phyloP scores from a whole-genome alignment of 1,139 yeast genomes.

The Geotrichum bryndzae region DNA sequence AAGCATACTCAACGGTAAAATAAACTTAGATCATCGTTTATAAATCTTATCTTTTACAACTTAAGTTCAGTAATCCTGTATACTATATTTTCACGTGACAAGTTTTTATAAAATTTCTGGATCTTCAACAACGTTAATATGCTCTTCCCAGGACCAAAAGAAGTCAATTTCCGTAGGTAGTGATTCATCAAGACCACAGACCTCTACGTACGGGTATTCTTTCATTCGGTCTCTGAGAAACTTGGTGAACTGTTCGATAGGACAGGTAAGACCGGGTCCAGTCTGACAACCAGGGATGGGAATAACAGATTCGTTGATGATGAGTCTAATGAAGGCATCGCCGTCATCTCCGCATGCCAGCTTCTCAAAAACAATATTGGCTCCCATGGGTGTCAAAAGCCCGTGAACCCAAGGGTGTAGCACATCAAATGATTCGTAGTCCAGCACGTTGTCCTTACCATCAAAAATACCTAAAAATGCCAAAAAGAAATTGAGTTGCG shows the following conservation, averaged over 20 bases:
- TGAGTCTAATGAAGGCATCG: constrained; percentile 40
- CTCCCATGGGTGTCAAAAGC: constrained; percentile 53
- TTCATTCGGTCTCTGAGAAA: not conserved
- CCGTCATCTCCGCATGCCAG: constrained; percentile 35
- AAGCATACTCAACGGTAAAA: no score
- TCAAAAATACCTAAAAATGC: constrained; percentile 44
- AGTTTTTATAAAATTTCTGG: constrained; percentile 5
- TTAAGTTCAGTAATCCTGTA: no score
- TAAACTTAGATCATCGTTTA: no score
- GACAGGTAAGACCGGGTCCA: constrained; percentile 45
- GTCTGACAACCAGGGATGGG: constrained; percentile 44
- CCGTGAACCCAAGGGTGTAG: constrained; percentile 42
- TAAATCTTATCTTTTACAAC: no score
- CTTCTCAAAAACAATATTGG: constrained; percentile 47
- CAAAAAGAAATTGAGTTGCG: constrained; percentile 43
- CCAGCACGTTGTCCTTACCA: constrained; percentile 35
- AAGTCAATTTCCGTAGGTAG: constrained; percentile 19
- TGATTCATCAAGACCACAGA: constrained; percentile 2
- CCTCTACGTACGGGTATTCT: constrained; percentile 2
- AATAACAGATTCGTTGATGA: constrained; percentile 52
- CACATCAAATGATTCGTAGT: constrained; percentile 14
- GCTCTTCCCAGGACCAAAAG: constrained; percentile 20
- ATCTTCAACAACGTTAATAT: constrained; percentile 3
- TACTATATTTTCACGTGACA: no score
- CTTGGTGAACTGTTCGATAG: constrained; percentile 19